Base-by-base conservation (phyloP, 768 basidiomycete species). In the Boletus pseudopeckii region DNA sequence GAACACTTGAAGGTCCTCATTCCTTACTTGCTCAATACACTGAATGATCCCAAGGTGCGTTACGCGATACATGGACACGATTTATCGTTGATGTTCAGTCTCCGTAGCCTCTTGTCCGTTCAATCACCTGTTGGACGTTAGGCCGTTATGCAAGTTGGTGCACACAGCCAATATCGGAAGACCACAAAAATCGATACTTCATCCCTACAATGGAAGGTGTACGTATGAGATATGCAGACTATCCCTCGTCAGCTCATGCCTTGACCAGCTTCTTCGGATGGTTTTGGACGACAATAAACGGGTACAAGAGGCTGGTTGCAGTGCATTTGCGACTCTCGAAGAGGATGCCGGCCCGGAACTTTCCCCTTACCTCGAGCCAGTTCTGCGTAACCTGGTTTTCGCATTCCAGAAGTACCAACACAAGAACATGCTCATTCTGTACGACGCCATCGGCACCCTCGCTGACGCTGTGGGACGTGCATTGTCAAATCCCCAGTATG, bases 51-150 rank as follows among this genome's bases (percentile, higher is more conserved):
- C 37, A 98, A 98, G 84, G 95, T 91, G 64, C 53, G 74, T 62
- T 13, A 45, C 5, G 17, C 24, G 52, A 50, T 20, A 55, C 24
- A 48, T 13, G 5, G 14, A n/a, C 6, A 24, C 20, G 20, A 26
- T 44, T 18, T 11, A 26, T 32, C 8, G 6, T 50, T 61, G 28
- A 59, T 39, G 30, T 54, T 36, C 43, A 46, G 24, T 52, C 7
- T 54, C 37, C 48, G 26, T 68, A 96, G 92, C 96, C 97, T 18
- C 87, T 98, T 38, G 92, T 99, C 9, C 87, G 97, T 53, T 98
- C 97, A 3, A 99, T 99, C 64, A 93, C 95, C 15, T 99, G 97
- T 70, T 99, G 97, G 97, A 98, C 96, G 0, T 79, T 99, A n/a
- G 96, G 97, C 15, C 87, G 97, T 47, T 99, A 99, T 72, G 92